Percentiles rank a stretch among this genome's conserved stretches.
These are phyloP conservation scores for Amoeboaphelidium occidentale DNA, from an alignment of 371 early-diverging fungal species.

Conservation along the genomic window DNA sequence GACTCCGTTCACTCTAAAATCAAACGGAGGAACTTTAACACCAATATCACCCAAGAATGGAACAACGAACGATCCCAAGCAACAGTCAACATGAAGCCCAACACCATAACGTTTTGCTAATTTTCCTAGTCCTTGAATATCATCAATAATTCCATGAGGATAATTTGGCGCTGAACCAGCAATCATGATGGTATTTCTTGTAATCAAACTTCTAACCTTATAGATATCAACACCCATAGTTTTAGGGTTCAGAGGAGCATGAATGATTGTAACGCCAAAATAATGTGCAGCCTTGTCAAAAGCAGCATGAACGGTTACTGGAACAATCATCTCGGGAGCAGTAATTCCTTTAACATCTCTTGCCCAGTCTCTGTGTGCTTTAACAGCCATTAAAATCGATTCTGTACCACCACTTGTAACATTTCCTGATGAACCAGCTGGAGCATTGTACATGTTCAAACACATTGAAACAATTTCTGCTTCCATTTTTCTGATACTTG, in stretches of 20 bases:
- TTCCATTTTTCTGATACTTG: constrained; percentile 82
- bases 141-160: constrained; percentile 82
- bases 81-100: constrained; percentile 83
- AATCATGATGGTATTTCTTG: constrained; percentile 68
- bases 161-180: constrained; percentile 77
- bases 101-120: constrained; percentile 58
- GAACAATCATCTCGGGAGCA: constrained; percentile 75
- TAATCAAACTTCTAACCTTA: constrained; percentile 48
- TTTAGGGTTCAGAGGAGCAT: constrained; percentile 52
- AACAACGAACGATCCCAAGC: constrained; percentile 84
- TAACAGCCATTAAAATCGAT: constrained; percentile 75
- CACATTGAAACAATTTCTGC: constrained; percentile 83
- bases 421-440: constrained; percentile 17
- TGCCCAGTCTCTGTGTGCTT: constrained; percentile 60
- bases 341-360: constrained; percentile 39
- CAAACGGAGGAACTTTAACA: constrained; percentile 33
- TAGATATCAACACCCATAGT: constrained; percentile 47
- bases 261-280: constrained; percentile 61
- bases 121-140: constrained; percentile 48
- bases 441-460: constrained; percentile 55
- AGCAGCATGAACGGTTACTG: constrained; percentile 75
- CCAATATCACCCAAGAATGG: constrained; percentile 78
- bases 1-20: constrained; percentile 77
- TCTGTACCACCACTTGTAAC: constrained; percentile 89
- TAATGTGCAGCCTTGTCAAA: constrained; percentile 83